These are phyloP conservation scores for Leishmania major DNA, from an alignment of 208 protist genomes.

Conservation along the genomic window DNA sequence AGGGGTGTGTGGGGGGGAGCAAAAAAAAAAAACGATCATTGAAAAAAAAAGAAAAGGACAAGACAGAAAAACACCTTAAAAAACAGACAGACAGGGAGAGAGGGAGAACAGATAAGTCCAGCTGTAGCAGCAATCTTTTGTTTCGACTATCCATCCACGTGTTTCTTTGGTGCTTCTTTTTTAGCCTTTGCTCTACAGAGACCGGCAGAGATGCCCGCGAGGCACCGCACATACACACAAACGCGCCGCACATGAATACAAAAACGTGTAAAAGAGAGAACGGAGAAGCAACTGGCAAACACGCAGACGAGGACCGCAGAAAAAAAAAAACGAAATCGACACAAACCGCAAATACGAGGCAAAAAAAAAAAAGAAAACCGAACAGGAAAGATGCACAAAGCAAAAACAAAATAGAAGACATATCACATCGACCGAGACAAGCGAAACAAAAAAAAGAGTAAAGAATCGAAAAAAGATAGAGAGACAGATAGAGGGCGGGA, in stretches of 20 bases:
- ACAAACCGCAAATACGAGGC: not conserved
- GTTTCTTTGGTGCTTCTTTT: not conserved
- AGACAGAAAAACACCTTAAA: not conserved
- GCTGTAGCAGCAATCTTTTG: constrained; percentile 1
- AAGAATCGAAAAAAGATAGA: not conserved
- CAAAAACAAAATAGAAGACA: not conserved
- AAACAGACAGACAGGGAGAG: not conserved
- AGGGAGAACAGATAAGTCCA: not conserved
- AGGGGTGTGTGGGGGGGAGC: not conserved
- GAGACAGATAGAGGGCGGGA: not conserved
- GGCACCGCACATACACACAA: not conserved
- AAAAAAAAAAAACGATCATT: not conserved
- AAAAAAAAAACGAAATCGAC: not conserved
- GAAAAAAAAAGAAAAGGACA: not conserved
- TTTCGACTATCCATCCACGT: not conserved
- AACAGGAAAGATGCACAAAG: not conserved
- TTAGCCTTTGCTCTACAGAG: not conserved
- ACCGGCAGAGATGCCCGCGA: not conserved
- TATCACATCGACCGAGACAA: not conserved
- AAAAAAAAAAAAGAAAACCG: not conserved
- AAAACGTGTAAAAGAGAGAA: constrained; percentile 5
- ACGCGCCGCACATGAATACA: not conserved
- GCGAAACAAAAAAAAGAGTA: not conserved
- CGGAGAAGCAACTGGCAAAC: not conserved
- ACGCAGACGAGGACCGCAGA: not conserved